Base-by-base conservation (phyloP, 2,329 filamentous ascomycete species). In the Beauveria scarabaeidicola region DNA sequence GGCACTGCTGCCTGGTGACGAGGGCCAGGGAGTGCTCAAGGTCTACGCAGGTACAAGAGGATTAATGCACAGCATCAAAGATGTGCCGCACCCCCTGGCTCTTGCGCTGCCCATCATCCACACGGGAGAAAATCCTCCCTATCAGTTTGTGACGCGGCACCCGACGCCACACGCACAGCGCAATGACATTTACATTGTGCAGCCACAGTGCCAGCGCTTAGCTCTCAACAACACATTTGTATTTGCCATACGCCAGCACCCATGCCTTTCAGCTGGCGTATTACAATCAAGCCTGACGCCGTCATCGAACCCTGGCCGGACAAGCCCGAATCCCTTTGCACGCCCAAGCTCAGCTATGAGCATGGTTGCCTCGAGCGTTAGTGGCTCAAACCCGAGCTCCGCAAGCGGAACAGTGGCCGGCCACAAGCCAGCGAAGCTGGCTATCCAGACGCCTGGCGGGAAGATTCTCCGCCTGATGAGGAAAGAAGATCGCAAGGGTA, bases 211-310 rank as follows among this genome's bases (percentile, higher is more conserved):
- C 71, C 83, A 88, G 64, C 85, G 87, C 27, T 79, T 99, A 29
- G 92, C 91, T 1, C 80, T 96, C 59, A 97, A 97, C 77, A 97
- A 99, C 71, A 99, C 94, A 0, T 99, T 97, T 69, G 93, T 99
- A 29, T 99, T 99, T 72, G 89, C 89, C 57, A 89, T 99, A 62
- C 89, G 94, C 50, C 94, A 99, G 69, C 92, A 99, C 70, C 90
- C 92, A 0, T 80, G 77, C 70, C 88, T 90, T 0, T 62, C 72
- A 1, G 64, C 69, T 0, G 69, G 63, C 46, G 70, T 68, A 7
- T 57, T 65, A 3, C 67, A 69, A 29, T 76, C 73, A 27, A 68
- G 67, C 1, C 69, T 79, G 62, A 77, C 77, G 10, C 76, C 78
- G 5, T 72, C 77, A 6, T 78, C 76, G 52, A 79, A 80, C 62